Evolutionary conservation across 1,284 basidiomycete genomes (phyloP), one percentile per base, ranked within the genome.

Genomic region (Cutaneotrichosporon spelunceum): DNA sequence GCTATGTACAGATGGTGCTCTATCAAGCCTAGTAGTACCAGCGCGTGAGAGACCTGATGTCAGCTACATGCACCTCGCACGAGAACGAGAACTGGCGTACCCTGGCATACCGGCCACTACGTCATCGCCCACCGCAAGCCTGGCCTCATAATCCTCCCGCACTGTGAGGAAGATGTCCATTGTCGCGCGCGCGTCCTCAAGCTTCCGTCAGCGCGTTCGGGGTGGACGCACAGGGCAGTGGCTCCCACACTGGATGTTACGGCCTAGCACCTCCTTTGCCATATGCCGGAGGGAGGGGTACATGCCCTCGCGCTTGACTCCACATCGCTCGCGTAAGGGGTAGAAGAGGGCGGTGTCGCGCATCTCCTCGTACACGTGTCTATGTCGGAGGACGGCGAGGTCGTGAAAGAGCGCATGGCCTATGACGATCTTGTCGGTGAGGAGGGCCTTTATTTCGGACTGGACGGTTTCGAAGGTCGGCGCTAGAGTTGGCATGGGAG

Each of bases 401-500:
- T 98, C 95, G 69, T 98, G 93, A 70, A 88, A 84, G 3, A 98
- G 82, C 0, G 95, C 93, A 75, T 98, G 95, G 0, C 95, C 96
- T 4, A 99, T 84, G 21, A 99, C 75, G 57, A 96, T 87, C 58
- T 88, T 84, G 64, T 87, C 90, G 64, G 89, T 85, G 29, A 96
- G 76, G 6, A 97, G 69, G 11, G 84, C 85, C 0, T 89, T 84
- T 1, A 97, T 91, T 53, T 83, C 76, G 62, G 85, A 82, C 70
- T 92, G 90, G 0, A 97, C 84, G 53, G 88, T 84, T 19, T 84
- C 83, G 73, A 95, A 97, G 0, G 86, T 81, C 66, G 87, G 88
- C 0, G 92, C 91, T 91, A 50, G 29, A n/a, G 52, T 59, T 7
- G 36, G 24, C 10, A 5, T 44, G 16, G n/a, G n/a, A n/a, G n/a